Evolutionary conservation across 495 filamentous ascomycete genomes (phyloP), one percentile per base, ranked within the genome.

Genomic region (Penicillium turbatum): DNA sequence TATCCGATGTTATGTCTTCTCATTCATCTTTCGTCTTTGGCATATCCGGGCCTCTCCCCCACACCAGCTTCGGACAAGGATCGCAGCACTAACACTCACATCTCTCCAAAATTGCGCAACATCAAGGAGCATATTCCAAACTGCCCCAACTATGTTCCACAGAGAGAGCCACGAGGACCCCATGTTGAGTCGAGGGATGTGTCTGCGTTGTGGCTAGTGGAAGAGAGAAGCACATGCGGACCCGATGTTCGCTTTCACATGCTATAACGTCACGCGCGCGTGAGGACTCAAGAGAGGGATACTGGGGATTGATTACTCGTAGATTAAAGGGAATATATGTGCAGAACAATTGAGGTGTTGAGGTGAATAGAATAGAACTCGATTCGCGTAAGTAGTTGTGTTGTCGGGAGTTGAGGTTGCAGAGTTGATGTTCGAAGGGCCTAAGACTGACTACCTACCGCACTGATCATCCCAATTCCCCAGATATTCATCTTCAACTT

Each of bases 21-120:
- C 31, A 34, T 34, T 24, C 12, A 6, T 21, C 41, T 24, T 35
- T 32, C 21, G 10, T 41, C 34, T 30, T 29, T 34, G 52, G 19
- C 13, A 24, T 29, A 8, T 26, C 37, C 32, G 17, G 15, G 34
- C 10, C 29, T 19, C 24, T 13, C 40, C 29, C 36, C 40, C 50
- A 34, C 34, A 30, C 35, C 19, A 46, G 21, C 4, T 24, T 24
- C 21, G 21, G 24, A 27, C 12, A 26, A 4, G 9, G 41, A 47
- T 38, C 36, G 34, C 34, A 27, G 13, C 15, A 30, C 12, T 4
- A 51, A 27, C 32, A 73, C 75, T 61, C 62, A 88, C 85, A 46
- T 75, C 66, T 61, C 77, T 73, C 85, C 85, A 89, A 59, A 85
- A 89, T 19, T 75, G 68, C 11, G 79, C 68, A 5, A 89, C 83